A percentile compares a stretch with the other conserved stretches of the same genome.
Evolutionary conservation across 1,284 basidiomycete genomes (phyloP).

Genomic region (Thelephora terrestris): DNA sequence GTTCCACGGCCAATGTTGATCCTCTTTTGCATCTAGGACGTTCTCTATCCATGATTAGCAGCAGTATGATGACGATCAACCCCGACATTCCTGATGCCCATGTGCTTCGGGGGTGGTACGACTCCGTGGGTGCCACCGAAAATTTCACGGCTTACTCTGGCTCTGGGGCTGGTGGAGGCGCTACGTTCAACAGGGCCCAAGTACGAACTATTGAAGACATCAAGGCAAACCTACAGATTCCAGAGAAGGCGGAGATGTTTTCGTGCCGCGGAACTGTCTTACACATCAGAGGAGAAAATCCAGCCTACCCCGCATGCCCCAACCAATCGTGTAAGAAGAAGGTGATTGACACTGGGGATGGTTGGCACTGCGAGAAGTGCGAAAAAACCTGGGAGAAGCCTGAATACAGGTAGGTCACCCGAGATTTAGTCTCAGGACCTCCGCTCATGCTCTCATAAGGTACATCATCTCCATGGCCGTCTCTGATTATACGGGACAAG

Average conservation of each 20-base stretch:
- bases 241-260: constrained; percentile 80
- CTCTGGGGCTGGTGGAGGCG: constrained; percentile 27
- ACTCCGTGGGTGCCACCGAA: constrained; percentile 50
- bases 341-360: constrained; percentile 57
- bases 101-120: constrained; percentile 87
- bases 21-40: constrained; percentile 40
- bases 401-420: constrained; percentile 57
- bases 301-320: constrained; percentile 89
- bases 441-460: constrained; percentile 28
- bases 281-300: constrained; percentile 82
- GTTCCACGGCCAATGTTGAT: not conserved
- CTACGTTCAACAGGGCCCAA: constrained; percentile 57
- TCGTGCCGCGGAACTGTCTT: constrained; percentile 77
- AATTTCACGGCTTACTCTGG: constrained; percentile 65
- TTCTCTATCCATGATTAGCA: constrained; percentile 63
- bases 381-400: constrained; percentile 65
- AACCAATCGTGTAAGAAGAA: constrained; percentile 87
- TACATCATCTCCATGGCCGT: constrained; percentile 88
- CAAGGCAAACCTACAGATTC: constrained; percentile 69
- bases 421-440: not conserved
- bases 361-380: constrained; percentile 95
- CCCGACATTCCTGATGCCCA: constrained; percentile 88
- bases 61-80: constrained; percentile 70
- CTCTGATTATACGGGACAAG: constrained; percentile 81
- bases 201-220: constrained; percentile 75